Percentiles rank a stretch among this genome's conserved stretches.
These are phyloP conservation scores for Xylaria sp. DNA, from an alignment of 2,329 filamentous ascomycete species.

Conservation along the genomic window DNA sequence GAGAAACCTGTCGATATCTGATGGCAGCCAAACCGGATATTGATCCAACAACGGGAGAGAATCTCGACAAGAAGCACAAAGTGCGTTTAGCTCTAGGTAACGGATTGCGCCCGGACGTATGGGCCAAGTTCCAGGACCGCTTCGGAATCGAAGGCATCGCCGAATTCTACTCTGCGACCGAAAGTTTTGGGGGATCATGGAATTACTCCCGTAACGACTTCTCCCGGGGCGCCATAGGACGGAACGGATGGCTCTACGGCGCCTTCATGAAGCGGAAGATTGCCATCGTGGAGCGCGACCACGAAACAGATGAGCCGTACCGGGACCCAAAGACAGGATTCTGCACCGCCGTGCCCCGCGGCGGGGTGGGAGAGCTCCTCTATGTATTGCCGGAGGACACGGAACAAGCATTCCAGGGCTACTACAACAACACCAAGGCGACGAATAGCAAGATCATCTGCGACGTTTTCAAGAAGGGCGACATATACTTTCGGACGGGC, in stretches of 20 bases:
- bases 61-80: conserved; percentile 73
- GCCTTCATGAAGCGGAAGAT: conserved; percentile 56
- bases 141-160: conserved; percentile 76
- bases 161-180: conserved; percentile 83
- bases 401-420: conserved; percentile 74
- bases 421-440: conserved; percentile 75
- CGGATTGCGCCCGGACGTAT: conserved; percentile 83
- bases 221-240: conserved; percentile 77
- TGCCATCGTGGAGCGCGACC: conserved; percentile 73
- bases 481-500: conserved; percentile 85
- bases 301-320: conserved; percentile 68
- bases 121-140: conserved; percentile 81
- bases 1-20: conserved; percentile 84
- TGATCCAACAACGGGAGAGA: conserved; percentile 68
- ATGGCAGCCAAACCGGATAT: conserved; percentile 68
- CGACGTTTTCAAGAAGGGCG: conserved; percentile 74
- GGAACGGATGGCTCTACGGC: conserved; percentile 67
- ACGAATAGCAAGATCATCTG: conserved; percentile 76
- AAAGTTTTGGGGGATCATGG: conserved; percentile 72
- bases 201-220: conserved; percentile 77
- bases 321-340: conserved; percentile 73
- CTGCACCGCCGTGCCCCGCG: conserved; percentile 62
- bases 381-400: conserved; percentile 72
- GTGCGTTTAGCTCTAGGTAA: conserved; percentile 84
- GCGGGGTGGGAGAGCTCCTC: conserved; percentile 77